Conservation (phyloP, 176 grass and related monocot genomes). For the Cenchrus fungigraminus region DNA sequence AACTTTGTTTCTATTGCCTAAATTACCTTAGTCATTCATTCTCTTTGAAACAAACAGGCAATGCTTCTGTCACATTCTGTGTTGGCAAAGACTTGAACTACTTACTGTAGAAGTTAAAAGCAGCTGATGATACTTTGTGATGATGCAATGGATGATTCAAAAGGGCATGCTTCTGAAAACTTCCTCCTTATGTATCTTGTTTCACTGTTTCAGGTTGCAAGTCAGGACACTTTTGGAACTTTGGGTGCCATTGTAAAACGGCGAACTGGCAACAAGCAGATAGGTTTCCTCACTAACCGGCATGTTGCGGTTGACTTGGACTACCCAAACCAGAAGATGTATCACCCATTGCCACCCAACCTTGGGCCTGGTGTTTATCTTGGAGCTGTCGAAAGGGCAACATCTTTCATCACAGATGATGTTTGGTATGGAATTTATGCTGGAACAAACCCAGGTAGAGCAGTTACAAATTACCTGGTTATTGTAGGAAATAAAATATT, state of each 20-base stretch:
- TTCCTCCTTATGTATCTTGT: slow-evolving; percentile 29
- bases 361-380: slow-evolving; percentile 99
- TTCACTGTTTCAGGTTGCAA: slow-evolving; percentile 72
- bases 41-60: not conserved
- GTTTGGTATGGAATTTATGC: slow-evolving; percentile 99
- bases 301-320: slow-evolving; percentile 98
- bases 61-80: not conserved
- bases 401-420: slow-evolving; percentile 97
- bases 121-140: not conserved
- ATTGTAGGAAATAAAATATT: slow-evolving; percentile 21
- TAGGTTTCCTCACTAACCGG: slow-evolving; percentile 93
- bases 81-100: slow-evolving; percentile 5
- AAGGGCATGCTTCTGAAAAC: slow-evolving; percentile 5
- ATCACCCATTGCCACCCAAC: slow-evolving; percentile 94
- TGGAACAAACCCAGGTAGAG: slow-evolving; percentile 97
- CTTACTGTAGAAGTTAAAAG: slow-evolving; percentile 11
- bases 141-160: slow-evolving; percentile 33
- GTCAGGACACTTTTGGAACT: slow-evolving; percentile 96
- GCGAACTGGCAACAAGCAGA: slow-evolving; percentile 86
- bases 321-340: slow-evolving; percentile 99
- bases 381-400: slow-evolving; percentile 96
- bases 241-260: slow-evolving; percentile 95
- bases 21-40: not conserved
- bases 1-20: not conserved
- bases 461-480: slow-evolving; percentile 44